Evolutionary conservation across 2,329 filamentous ascomycete species (phyloP), one percentile per base, ranked within the genome.

Genomic region (Drechslera avenae): DNA sequence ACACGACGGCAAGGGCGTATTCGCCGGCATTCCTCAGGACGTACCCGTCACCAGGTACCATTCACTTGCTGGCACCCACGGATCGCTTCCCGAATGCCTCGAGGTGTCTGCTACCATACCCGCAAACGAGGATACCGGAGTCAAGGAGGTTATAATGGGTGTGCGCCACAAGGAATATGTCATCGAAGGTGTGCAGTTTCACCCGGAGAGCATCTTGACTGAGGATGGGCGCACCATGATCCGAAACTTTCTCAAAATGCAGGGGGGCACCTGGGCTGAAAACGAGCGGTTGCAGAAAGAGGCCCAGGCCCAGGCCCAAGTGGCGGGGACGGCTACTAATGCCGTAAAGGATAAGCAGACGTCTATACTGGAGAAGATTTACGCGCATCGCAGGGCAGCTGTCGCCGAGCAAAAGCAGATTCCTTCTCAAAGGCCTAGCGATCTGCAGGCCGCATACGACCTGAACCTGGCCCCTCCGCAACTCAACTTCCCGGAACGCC

Each of bases 151-250:
- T 52, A 99, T 99, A 63, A 97, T 97, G 88, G 94, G 94, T 39
- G 89, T 99, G 37, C 87, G 94, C 37, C 94, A 99, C 79, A 96
- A 93, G 78, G 84, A 94, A 68, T 89, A 87, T 66, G 83, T 90
- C 1, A 82, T 97, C n/a, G 94, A 99, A 73, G 94, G 92, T 33
- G 94, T 99, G 13, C 94, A 99, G 70, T 99, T 97, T 65, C 94
- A 99, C 64, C 94, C 94, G 0, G 94, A 99, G 75, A 97, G 93
- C 72, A 99, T 99, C 50, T 78, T 99, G 43, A 97, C 93, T 0
- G 91, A 89, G 37, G 86, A 94, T 51, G 94, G 95, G 3, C 86
- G 92, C 30, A 77, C 83, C 30, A 97, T 99, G 90, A 84, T 99
- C 70, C 87, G 86, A 68, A 99, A 97, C 74, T 99, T 99, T 73